Evolutionary conservation across 331 rosid species (phyloP), one percentile per base, ranked within the genome.

Genomic region (Malus hybrid): DNA sequence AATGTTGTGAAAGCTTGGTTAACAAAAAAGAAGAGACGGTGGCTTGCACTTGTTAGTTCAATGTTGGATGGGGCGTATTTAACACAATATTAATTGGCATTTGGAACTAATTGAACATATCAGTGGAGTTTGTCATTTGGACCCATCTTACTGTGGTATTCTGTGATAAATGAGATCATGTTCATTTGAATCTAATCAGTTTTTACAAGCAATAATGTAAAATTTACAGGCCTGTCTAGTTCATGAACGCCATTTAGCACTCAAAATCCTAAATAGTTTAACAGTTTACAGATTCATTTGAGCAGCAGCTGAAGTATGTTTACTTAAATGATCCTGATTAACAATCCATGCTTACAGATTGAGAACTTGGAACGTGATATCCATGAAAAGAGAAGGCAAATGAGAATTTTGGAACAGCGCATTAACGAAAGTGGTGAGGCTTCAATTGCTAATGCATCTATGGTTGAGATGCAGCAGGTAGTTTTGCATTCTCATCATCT

Each of bases 381-480:
- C 83, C 88, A 89, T 57, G 97, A 93, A 77, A 96, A 96, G 81
- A 87, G 90, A 84, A 89, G 88, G 83, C 98, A 96, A 83, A 89
- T 96, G 99, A 83, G 87, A 77, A 74, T 80, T 56, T 83, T 96
- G 78, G 99, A 96, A 50, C 97, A 96, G 76, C 88, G 88, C 71
- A 84, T 96, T 84, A 83, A 60, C 18, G 99, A 96, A 85, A 88
- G 94, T 27, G 88, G 91, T 5, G 96, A 93, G 87, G 86, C 96
- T 79, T 86, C 97, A 14, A 79, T 85, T 82, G 81, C 94, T 46
- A 90, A 84, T 77, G 91, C 96, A 73, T 89, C 98, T 6, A 72
- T 89, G 82, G 93, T 89, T 80, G 98, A 96, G 85, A 90, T 93
- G 98, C 99, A 96, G 86, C 98, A 96, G 97, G 99, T 95, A 87